phyloP scores from a whole-genome alignment of 2,329 filamentous ascomycete species.

The Paecilomyces sp. region DNA sequence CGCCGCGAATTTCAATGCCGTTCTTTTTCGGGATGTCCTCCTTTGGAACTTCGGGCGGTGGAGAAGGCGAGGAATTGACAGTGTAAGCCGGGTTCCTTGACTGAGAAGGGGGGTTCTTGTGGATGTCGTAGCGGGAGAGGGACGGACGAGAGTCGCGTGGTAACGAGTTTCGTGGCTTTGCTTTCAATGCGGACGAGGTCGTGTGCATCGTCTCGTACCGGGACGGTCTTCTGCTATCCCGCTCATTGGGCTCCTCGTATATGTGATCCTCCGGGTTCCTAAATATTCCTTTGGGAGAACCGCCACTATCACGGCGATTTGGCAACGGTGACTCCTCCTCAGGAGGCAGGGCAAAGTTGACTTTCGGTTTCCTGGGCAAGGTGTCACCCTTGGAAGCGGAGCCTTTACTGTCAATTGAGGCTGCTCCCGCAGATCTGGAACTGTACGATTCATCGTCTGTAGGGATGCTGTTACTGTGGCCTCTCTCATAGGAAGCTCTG shows the following conservation, averaged over 20 bases:
- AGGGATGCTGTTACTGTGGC: slow-evolving; percentile 24
- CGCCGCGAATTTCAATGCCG: slow-evolving; percentile 72
- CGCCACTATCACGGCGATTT: slow-evolving; percentile 17
- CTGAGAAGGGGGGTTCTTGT: slow-evolving; percentile 75
- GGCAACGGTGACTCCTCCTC: slow-evolving; percentile 12
- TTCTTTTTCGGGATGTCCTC: slow-evolving; percentile 58
- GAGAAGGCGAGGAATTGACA: slow-evolving; percentile 49
- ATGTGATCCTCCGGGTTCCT: slow-evolving; percentile 58
- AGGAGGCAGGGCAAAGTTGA: slow-evolving; percentile 31
- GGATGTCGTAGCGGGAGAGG: slow-evolving; percentile 60
- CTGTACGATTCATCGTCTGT: neutral
- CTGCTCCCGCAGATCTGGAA: slow-evolving; percentile 2
- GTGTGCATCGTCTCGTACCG: slow-evolving; percentile 17
- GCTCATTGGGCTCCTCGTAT: slow-evolving; percentile 74
- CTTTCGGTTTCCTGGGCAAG: slow-evolving; percentile 10
- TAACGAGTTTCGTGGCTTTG: slow-evolving; percentile 60
- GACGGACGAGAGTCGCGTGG: slow-evolving; percentile 36
- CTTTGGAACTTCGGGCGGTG: slow-evolving; percentile 16
- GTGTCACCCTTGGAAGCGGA: neutral
- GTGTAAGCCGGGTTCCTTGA: slow-evolving; percentile 76
- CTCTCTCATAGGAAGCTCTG: slow-evolving; percentile 38
- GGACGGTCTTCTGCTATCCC: slow-evolving; percentile 16
- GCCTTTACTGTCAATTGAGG: slow-evolving; percentile 3
- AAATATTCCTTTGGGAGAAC: slow-evolving; percentile 45
- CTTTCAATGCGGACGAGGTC: slow-evolving; percentile 43